Base-by-base conservation (phyloP, 805 yeast species). In the Wickerhamiella brachini region DNA sequence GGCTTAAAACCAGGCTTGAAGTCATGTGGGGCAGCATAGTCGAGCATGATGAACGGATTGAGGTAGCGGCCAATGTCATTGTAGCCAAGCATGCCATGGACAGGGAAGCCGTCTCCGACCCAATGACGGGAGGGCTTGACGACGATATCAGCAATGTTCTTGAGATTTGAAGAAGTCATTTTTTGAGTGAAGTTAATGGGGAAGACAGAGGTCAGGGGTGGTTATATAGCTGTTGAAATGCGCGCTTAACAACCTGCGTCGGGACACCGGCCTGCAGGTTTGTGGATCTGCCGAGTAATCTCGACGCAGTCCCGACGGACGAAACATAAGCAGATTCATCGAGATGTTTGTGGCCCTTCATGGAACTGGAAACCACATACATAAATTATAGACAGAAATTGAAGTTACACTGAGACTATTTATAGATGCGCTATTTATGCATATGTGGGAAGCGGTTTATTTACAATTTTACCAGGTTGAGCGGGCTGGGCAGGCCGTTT, bases 71-170 rank as follows among this genome's bases (percentile, higher is more conserved):
- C 54, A 24, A 48, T 17, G 34, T 44, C 45, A 43, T 52, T 45
- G 49, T 52, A 52, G 50, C 45, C 52, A 18, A 52, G 47, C 24
- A 47, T 24, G 26, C 51, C 51, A 26, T 39, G 45, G 12, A 52
- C 54, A 9, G 49, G 51, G 29, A 52, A 45, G 38, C 54, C 54
- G 24, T 52, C 54, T 39, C 54, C 54, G 2, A 52, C 54, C 51
- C 51, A 52, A 54, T 80, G 83, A n/a, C n/a, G 38, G 47, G 39
- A 10, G 7, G 37, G 47, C 21, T 29, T 26, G 39, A 15, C 29
- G 12, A 45, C 47, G 18, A 45, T 44, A n/a, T 44, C 24, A 23
- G 46, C 29, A 15, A 44, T 44, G 22, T 26, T 23, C 20, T 44
- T 44, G 20, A 37, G 34, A 29, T 29, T 29, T 29, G 34, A 37